Percentiles rank a stretch among this genome's conserved stretches.
These are phyloP conservation scores for Aspergillus nomiae DNA, from an alignment of 2,329 filamentous ascomycete genomes.

Conservation along the genomic window DNA sequence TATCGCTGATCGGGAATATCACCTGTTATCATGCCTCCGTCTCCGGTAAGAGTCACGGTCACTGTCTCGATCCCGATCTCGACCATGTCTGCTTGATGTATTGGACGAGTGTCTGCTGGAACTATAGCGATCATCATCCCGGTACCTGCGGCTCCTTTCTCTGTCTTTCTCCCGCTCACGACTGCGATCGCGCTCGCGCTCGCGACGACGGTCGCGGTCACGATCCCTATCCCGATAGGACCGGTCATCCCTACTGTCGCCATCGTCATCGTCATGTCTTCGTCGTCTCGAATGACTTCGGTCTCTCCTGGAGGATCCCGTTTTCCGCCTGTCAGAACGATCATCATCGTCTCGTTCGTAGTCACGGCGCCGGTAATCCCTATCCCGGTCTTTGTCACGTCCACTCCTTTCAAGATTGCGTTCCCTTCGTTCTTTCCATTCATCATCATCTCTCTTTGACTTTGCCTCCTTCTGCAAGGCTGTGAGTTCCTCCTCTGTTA, in stretches of 20 bases:
- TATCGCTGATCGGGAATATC: neutral
- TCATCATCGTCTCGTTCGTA: constrained; percentile 35
- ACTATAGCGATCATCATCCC: constrained; percentile 36
- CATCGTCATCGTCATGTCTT: constrained; percentile 41
- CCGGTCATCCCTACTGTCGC: constrained; percentile 35
- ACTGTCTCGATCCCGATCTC: constrained; percentile 30
- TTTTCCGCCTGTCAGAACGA: constrained; percentile 40
- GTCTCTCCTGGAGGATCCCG: constrained; percentile 41
- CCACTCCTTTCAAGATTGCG: constrained; percentile 44
- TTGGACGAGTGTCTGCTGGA: constrained; percentile 35
- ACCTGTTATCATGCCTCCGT: constrained; percentile 30
- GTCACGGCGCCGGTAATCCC: constrained; percentile 36
- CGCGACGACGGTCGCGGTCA: constrained; percentile 25
- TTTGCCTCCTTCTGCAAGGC: constrained; percentile 53
- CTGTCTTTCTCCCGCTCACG: constrained; percentile 33
- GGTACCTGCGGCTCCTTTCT: constrained; percentile 33
- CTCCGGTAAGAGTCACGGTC: constrained; percentile 34
- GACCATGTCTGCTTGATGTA: constrained; percentile 32
- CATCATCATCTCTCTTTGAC: constrained; percentile 44
- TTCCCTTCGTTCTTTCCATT: constrained; percentile 49
- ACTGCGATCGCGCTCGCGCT: constrained; percentile 39
- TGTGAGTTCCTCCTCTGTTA: constrained; percentile 64
- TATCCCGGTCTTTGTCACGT: constrained; percentile 37
- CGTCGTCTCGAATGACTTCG: constrained; percentile 41
- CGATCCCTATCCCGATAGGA: constrained; percentile 34